These are phyloP conservation scores for Didymella pomorum DNA, from an alignment of 2,329 filamentous ascomycete species.

Conservation along the genomic window DNA sequence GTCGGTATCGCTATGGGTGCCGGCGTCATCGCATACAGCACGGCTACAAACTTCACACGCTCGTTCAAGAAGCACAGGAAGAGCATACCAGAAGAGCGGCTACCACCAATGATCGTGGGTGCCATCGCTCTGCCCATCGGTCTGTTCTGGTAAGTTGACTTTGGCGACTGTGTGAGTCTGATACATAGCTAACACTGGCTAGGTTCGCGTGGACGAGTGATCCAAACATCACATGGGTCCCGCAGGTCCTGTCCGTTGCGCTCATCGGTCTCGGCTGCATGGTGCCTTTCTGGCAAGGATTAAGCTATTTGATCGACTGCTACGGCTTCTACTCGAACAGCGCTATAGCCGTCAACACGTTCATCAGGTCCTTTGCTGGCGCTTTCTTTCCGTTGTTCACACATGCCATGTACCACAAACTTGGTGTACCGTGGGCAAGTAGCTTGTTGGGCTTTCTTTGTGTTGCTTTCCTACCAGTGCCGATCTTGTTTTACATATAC, in stretches of 20 bases:
- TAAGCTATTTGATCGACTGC: conserved; percentile 82
- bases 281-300: conserved; percentile 81
- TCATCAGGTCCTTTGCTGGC: conserved; percentile 59
- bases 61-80: conserved; percentile 51
- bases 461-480: conserved; percentile 45
- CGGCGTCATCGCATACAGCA: conserved; percentile 42
- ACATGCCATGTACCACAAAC: conserved; percentile 54
- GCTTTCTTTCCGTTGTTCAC: conserved; percentile 62
- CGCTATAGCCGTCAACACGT: conserved; percentile 60
- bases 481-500: conserved; percentile 48
- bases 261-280: conserved; percentile 77
- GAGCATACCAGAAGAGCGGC: conserved; percentile 66
- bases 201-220: conserved; percentile 65
- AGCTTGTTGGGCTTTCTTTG: conserved; percentile 46
- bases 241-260: conserved; percentile 63
- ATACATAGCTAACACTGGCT: neutral
- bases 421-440: conserved; percentile 48
- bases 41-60: conserved; percentile 45
- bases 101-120: conserved; percentile 72
- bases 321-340: conserved; percentile 57
- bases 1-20: conserved; percentile 66
- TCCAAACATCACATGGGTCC: conserved; percentile 61
- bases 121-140: conserved; percentile 65
- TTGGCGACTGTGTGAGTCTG: neutral
- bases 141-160: conserved; percentile 60